Conservation (phyloP, 2,329 filamentous ascomycete genomes). For the Paracoccidioides lutzii region DNA sequence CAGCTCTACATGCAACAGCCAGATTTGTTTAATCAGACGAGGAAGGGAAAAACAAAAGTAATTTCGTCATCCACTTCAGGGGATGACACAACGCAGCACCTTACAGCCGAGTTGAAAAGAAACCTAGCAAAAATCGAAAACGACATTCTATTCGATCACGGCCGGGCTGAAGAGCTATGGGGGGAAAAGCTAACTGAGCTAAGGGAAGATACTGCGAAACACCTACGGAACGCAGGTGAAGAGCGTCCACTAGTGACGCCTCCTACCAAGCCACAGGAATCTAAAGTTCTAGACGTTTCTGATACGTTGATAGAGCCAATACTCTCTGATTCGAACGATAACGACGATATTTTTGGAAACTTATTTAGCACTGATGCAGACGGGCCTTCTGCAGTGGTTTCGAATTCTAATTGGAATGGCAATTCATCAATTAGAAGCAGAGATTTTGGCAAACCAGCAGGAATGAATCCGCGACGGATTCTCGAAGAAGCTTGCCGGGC, state of each 20-base stretch:
- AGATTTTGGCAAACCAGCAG: slow-evolving; percentile 74
- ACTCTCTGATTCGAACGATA: slow-evolving; percentile 13
- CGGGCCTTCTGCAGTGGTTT: slow-evolving; percentile 31
- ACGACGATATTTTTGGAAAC: slow-evolving; percentile 39
- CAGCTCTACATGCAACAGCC: slow-evolving; percentile 52
- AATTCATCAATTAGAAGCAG: slow-evolving; percentile 44
- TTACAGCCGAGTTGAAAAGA: slow-evolving; percentile 53
- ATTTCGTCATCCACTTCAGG: slow-evolving; percentile 27
- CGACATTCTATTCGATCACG: slow-evolving; percentile 61
- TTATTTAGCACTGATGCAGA: slow-evolving; percentile 39
- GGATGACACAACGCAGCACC: slow-evolving; percentile 19
- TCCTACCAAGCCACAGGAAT: neutral
- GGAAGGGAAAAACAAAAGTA: slow-evolving; percentile 7
- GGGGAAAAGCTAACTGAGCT: slow-evolving; percentile 44
- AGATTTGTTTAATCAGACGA: slow-evolving; percentile 34
- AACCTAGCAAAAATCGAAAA: slow-evolving; percentile 67
- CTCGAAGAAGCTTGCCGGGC: slow-evolving; percentile 81
- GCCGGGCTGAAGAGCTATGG: slow-evolving; percentile 54
- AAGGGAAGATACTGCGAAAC: slow-evolving; percentile 40
- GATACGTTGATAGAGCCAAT: slow-evolving; percentile 10
- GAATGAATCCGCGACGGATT: slow-evolving; percentile 60
- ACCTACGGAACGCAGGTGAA: neutral
- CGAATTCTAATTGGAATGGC: slow-evolving; percentile 22
- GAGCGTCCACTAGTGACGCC: neutral
- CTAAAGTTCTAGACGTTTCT: slow-evolving; percentile 39